Conservation (phyloP, 2,329 filamentous ascomycete genomes). For the Whalleya microplaca region DNA sequence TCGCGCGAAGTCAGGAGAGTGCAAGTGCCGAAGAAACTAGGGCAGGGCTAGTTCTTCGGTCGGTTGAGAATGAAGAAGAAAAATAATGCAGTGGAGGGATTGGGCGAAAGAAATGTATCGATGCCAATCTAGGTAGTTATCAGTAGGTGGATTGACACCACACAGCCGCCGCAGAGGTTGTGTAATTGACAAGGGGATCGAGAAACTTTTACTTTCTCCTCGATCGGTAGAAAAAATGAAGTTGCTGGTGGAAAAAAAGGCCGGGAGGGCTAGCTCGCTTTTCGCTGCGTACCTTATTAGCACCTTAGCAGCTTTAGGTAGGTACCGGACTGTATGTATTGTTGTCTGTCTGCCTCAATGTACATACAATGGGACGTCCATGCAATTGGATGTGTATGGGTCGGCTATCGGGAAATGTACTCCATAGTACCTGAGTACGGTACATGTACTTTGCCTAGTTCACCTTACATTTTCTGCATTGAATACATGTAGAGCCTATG, state of each 20-base stretch:
- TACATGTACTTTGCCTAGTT: too few species aligned
- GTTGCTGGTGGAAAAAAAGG: slow-evolving; percentile 31
- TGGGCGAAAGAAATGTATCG: slow-evolving; percentile 4
- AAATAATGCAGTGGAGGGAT: not conserved
- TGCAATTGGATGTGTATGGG: too few species aligned
- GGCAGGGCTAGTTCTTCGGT: slow-evolving; percentile 14
- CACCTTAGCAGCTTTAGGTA: too few species aligned
- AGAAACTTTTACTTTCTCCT: slow-evolving; percentile 28
- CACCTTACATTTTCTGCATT: too few species aligned
- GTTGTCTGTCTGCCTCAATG: slow-evolving; percentile 1
- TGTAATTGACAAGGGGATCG: slow-evolving; percentile 30
- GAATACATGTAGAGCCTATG: too few species aligned
- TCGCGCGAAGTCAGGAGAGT: slow-evolving; percentile 29
- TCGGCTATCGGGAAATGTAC: not conserved
- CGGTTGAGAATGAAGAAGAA: not conserved
- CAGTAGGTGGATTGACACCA: slow-evolving; percentile 28
- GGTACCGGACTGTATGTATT: too few species aligned
- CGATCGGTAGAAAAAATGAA: slow-evolving; percentile 33
- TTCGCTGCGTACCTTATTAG: slow-evolving; percentile 19
- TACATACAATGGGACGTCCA: too few species aligned
- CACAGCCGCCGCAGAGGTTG: slow-evolving; percentile 23
- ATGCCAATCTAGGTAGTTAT: slow-evolving; percentile 13
- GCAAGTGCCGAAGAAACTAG: slow-evolving; percentile 24
- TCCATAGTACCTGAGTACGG: too few species aligned
- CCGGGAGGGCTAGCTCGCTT: slow-evolving; percentile 28